phyloP scores from a whole-genome alignment of 768 basidiomycete species.

The Collybia sp. region DNA sequence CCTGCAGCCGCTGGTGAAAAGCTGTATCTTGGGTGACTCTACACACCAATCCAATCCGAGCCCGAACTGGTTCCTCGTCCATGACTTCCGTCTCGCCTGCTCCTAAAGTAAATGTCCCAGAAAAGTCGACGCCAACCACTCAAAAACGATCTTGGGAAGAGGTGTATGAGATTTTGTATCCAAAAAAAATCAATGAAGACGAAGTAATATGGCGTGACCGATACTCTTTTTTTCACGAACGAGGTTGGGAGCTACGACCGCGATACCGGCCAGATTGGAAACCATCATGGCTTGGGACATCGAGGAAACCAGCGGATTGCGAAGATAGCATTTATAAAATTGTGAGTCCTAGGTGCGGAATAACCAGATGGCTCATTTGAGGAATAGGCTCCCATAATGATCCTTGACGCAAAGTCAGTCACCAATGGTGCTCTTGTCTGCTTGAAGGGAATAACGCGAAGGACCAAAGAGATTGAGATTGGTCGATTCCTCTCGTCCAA shows the following conservation, averaged over 20 bases:
- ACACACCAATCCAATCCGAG: not conserved
- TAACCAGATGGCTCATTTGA: not conserved
- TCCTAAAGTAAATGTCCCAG: not conserved
- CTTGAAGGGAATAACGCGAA: conserved; percentile 7
- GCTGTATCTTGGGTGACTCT: not conserved
- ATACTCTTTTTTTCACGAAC: conserved; percentile 15
- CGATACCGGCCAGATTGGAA: conserved; percentile 25
- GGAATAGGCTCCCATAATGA: not conserved
- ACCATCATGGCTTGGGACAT: conserved; percentile 19
- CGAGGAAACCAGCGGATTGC: conserved; percentile 3
- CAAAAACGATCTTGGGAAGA: not conserved
- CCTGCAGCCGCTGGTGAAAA: not conserved
- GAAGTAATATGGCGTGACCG: conserved; percentile 19
- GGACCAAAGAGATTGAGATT: conserved; percentile 7
- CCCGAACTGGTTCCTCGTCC: not conserved
- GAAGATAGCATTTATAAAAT: conserved; percentile 1
- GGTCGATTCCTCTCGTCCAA: conserved; percentile 7
- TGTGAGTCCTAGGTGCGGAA: not conserved
- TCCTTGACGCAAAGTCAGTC: conserved; percentile 8
- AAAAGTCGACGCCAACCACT: not conserved
- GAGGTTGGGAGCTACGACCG: conserved; percentile 20
- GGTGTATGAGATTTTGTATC: not conserved
- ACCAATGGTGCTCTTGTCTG: conserved; percentile 1
- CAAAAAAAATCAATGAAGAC: not conserved
- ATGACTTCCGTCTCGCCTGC: not conserved